Percentiles rank a stretch among this genome's conserved stretches.
phyloP scores from a whole-genome alignment of 2,329 filamentous ascomycete genomes.

The Cladosporium sp. region DNA sequence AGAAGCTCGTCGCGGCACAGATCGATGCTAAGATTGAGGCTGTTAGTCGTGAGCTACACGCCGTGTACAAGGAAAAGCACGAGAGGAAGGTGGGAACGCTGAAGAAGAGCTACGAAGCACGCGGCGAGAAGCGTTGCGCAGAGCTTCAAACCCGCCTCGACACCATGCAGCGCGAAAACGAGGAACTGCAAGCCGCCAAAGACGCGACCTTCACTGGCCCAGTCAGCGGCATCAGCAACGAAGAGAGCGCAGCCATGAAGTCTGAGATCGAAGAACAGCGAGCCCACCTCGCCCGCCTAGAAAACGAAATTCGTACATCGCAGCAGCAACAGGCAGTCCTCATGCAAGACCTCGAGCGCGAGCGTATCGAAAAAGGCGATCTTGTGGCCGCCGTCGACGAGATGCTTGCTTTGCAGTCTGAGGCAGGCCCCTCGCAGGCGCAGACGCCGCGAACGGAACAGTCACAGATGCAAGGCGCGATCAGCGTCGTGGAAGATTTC shows the following conservation, averaged over 20 bases:
- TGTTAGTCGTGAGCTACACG: conserved; percentile 75
- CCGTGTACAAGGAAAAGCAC: conserved; percentile 94
- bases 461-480: conserved; percentile 25
- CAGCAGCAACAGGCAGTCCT: conserved; percentile 72
- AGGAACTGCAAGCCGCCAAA: conserved; percentile 65
- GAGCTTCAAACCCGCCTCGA: conserved; percentile 74
- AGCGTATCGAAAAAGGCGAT: conserved; percentile 81
- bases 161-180: conserved; percentile 70
- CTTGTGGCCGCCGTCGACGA: conserved; percentile 79
- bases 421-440: conserved; percentile 42
- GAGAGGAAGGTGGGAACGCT: conserved; percentile 92
- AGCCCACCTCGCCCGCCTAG: conserved; percentile 72
- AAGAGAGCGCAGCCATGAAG: conserved; percentile 35
- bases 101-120: conserved; percentile 76
- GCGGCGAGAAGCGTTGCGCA: conserved; percentile 84
- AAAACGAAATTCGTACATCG: conserved; percentile 69
- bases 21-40: conserved; percentile 87
- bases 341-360: conserved; percentile 65
- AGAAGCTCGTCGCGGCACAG: conserved; percentile 56
- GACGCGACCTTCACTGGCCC: conserved; percentile 66
- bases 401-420: conserved; percentile 68
- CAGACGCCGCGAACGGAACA: conserved; percentile 32
- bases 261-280: conserved; percentile 62
- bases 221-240: conserved; percentile 27
- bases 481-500: conserved; percentile 49